Evolutionary conservation across 495 filamentous ascomycete genomes (phyloP).

Genomic region (Cladorrhinum samala): DNA sequence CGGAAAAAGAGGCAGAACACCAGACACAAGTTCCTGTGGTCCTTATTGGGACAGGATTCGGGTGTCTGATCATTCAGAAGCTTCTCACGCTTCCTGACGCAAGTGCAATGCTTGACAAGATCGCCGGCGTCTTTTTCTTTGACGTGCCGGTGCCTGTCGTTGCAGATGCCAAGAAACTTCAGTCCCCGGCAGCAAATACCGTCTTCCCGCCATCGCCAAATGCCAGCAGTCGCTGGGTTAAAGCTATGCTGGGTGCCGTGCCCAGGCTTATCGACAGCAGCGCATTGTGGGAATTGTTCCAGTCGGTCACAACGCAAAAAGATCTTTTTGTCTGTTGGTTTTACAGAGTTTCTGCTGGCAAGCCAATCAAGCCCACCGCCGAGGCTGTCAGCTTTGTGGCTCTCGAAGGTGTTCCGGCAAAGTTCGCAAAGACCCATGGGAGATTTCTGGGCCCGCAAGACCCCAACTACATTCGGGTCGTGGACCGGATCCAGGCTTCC

Average conservation of each 20-base stretch:
- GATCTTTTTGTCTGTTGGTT: neutral
- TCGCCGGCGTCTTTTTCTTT: neutral
- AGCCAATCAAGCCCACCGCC: neutral
- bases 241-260: neutral
- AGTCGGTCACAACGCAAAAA: neutral
- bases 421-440: neutral
- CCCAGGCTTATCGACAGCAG: neutral
- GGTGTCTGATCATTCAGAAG: neutral
- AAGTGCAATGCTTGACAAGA: neutral
- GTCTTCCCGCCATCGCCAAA: neutral
- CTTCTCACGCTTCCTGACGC: neutral
- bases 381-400: neutral
- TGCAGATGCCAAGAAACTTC: neutral
- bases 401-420: neutral
- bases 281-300: neutral
- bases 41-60: neutral
- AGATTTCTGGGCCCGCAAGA: slow-evolving; percentile 3
- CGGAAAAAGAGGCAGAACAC: neutral
- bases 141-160: neutral
- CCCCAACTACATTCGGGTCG: slow-evolving; percentile 1
- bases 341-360: neutral
- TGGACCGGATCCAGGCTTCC: neutral
- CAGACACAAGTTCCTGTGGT: neutral
- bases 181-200: neutral
- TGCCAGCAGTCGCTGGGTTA: neutral